phyloP scores from a whole-genome alignment of 2,329 filamentous ascomycete species.

The Hypomyces rosellus region DNA sequence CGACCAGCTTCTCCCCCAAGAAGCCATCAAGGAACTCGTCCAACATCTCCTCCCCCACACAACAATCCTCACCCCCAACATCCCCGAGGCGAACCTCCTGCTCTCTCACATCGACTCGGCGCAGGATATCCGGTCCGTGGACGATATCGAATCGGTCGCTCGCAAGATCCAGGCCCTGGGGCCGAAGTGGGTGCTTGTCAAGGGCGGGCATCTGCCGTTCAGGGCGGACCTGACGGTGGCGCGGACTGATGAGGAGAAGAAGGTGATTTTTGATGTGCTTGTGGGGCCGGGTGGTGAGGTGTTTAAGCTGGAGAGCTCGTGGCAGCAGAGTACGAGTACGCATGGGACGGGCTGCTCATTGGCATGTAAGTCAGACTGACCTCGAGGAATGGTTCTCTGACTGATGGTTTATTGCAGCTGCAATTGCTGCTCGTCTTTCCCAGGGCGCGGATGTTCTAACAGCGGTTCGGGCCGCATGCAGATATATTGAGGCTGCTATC shows the following conservation, averaged over 20 bases:
- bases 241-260: conserved; percentile 49
- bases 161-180: conserved; percentile 61
- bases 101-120: conserved; percentile 45
- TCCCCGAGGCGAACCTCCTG: conserved; percentile 66
- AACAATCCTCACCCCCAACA: conserved; percentile 68
- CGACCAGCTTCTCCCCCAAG: conserved; percentile 57
- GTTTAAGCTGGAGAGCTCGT: conserved; percentile 62
- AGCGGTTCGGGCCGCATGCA: conserved; percentile 61
- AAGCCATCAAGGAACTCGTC: conserved; percentile 57
- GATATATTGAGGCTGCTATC: conserved; percentile 68
- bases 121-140: conserved; percentile 44
- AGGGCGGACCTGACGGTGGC: conserved; percentile 56
- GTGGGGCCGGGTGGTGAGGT: conserved; percentile 52
- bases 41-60: conserved; percentile 56
- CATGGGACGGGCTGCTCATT: conserved; percentile 94
- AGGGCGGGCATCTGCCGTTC: conserved; percentile 86
- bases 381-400: background rate
- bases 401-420: conserved; percentile 40
- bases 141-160: conserved; percentile 64
- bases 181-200: conserved; percentile 74
- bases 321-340: conserved; percentile 69
- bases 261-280: conserved; percentile 71
- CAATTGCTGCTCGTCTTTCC: conserved; percentile 68
- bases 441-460: conserved; percentile 48
- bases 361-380: conserved; percentile 56